These are phyloP conservation scores for Thoreauomyces humboldtii DNA, from an alignment of 192 early-diverging fungal species.

Conservation along the genomic window DNA sequence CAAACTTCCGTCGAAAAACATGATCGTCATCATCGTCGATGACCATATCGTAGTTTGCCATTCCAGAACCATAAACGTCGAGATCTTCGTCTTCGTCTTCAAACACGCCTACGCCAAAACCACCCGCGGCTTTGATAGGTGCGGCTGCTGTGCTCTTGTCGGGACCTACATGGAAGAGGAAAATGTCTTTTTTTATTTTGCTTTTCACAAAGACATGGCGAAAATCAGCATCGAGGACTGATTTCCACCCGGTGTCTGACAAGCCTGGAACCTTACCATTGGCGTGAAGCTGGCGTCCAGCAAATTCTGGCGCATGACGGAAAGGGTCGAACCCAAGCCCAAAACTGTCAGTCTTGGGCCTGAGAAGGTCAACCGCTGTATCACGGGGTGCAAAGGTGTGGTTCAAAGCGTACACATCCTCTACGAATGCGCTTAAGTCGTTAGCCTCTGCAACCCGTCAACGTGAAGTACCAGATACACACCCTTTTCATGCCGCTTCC, in stretches of 20 bases:
- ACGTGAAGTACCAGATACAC: too few species aligned
- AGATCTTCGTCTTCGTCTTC: conserved; percentile 52
- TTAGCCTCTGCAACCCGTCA: too few species aligned
- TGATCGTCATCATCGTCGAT: conserved; percentile 43
- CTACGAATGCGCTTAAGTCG: too few species aligned
- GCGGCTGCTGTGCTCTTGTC: background rate
- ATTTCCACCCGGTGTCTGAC: too few species aligned
- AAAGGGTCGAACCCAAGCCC: conserved; percentile 75
- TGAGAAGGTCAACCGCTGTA: conserved; percentile 22
- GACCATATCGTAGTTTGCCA: conserved; percentile 27
- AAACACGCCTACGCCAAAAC: conserved; percentile 67
- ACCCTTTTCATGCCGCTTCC: conserved; percentile 32
- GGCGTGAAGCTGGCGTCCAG: conserved; percentile 13
- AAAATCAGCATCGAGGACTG: too few species aligned
- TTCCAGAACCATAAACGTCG: conserved; percentile 38
- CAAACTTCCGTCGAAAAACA: conserved; percentile 9
- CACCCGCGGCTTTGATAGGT: conserved; percentile 12
- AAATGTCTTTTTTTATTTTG: too few species aligned
- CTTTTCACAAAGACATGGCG: too few species aligned
- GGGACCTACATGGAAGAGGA: too few species aligned
- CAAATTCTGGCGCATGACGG: conserved; percentile 63
- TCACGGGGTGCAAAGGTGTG: conserved; percentile 70
- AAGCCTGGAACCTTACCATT: too few species aligned
- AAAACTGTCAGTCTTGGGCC: conserved; percentile 46
- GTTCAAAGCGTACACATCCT: conserved; percentile 50